Evolutionary conservation across 805 yeast genomes (phyloP), one percentile per base, ranked within the genome.

Genomic region (Metschnikowia matae): DNA sequence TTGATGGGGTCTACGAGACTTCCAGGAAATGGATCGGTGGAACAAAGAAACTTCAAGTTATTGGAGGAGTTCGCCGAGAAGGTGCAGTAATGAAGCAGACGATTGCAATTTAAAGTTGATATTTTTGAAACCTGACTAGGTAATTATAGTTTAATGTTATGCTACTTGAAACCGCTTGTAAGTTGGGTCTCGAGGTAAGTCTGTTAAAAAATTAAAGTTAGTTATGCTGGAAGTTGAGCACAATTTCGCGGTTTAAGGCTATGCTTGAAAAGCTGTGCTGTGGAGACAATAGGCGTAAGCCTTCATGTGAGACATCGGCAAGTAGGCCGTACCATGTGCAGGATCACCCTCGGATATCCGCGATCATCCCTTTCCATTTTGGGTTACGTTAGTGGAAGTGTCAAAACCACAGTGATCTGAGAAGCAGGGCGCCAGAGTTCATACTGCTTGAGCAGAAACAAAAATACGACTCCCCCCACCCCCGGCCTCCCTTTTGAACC

Each of bases 1-100:
- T 77, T 92, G 67, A 82, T 84, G 83, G 91, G 92, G 23, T 70
- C 80, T 55, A 79, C 96, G 18, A 79, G 87, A 64, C 79, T 94
- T 62, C 98, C 99, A 54, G 96, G 96, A 40, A 88, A 87, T 66
- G 98, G 98, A 49, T 85, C 96, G 37, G 87, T 94, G 65, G 89
- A 85, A 61, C 89, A 85, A 71, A 84, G 97, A 70, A 83, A 86
- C 69, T 88, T 78, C 70, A 83, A 81, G 62, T 71, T 88, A 58
- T 74, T 87, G 63, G 91, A 85, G 69, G 92, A 87, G 63, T 74
- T 87, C 59, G 89, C 89, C 40, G 80, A 83, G 54, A 79, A 80
- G 62, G 78, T 44, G 14, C 46, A 44, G 31, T 44, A 20, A 18
- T 77, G 23, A 18, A 14, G 31, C 20, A 20, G 7, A 36, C 29